Base-by-base conservation (phyloP, 306 rosid genomes). In the Abrus pulchellus region DNA sequence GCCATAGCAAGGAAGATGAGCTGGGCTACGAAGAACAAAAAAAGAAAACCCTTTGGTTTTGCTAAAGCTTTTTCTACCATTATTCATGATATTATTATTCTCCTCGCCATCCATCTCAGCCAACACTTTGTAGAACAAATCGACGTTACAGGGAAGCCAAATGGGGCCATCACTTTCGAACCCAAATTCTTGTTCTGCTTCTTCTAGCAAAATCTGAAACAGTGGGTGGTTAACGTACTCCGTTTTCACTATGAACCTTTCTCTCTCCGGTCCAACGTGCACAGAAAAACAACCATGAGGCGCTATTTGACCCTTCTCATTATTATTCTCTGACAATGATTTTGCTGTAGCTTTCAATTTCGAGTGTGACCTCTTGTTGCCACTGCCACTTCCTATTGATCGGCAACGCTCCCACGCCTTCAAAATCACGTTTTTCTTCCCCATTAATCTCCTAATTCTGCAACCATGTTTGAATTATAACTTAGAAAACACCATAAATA, bases 61-160 rank as follows among this genome's bases (percentile, higher is more conserved):
- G 34, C 33, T 7, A n/a, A 71, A 68, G 54, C 69, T 56, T 68
- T 27, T 50, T 30, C 50, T 6, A 47, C 65, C 1, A 57, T 61
- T 20, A 27, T 36, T 7, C 36, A 6, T 38, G 30, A 8, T 2
- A 44, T 13, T 14, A 12, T 48, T 13, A 0, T 28, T 57, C 2
- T 32, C 72, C 4, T 78, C 79, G 2, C 71, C 85, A 45, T 83
- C 88, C 83, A 92, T 89, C 90, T 92, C 87, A 5, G 86, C 90
- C 69, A 92, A 56, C 6, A 92, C 96, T 36, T 83, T 71, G 62
- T 60, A 77, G 82, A 94, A 94, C 78, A 88, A 68, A 57, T 82
- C 93, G 5, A 90, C 90, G 0, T 83, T 87, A 28, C 97, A 92
- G 33, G 98, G 97, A 61, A 94, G 98, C 85, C 85, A 80, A 47